Base-by-base conservation (phyloP, 768 basidiomycete genomes). In the Naganishia friedmannii region DNA sequence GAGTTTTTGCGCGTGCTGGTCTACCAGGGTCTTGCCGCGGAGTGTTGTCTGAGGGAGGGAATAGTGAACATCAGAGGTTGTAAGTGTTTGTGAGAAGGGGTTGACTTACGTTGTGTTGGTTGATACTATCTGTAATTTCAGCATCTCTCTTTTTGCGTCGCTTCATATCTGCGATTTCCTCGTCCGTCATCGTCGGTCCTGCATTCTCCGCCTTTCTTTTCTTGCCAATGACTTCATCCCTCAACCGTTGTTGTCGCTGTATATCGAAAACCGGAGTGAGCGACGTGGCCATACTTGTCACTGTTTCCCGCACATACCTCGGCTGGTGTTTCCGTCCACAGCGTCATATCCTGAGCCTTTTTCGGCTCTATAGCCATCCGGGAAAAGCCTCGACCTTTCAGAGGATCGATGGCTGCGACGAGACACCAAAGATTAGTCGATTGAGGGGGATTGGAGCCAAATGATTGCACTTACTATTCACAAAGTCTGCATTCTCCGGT, bases 271-370 rank as follows among this genome's bases (percentile, higher is more conserved):
- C n/a, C 5, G 0, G 8, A 60, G 32, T 53, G 0, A 42, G 32
- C 29, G 10, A 32, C 56, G 19, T 12, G 42, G 37, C 29, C 26
- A 39, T n/a, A 51, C n/a, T n/a, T 29, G n/a, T 51, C 4, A 31
- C 21, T 1, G 66, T 26, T 58, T 53, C 8, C 28, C 17, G n/a
- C 57, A 46, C 74, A 15, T 31, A 75, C 74, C 66, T 98, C 92
- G 0, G 89, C 89, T 0, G 96, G 96, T 0, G 96, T 97, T 83
- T 99, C 96, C 0, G 96, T 99, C 96, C 96, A 99, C 15, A 95
- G 84, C 2, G 88, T 88, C 67, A 82, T 85, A 73, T 90, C 90
- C 34, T 80, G 77, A 7, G 79, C 73, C 8, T 74, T 72, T 68
- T 28, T 86, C 82, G 66, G 86, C 84, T n/a, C 76, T 54, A 70